phyloP scores from a whole-genome alignment of 179 eudicot species.

The Spinacia oleracea region DNA sequence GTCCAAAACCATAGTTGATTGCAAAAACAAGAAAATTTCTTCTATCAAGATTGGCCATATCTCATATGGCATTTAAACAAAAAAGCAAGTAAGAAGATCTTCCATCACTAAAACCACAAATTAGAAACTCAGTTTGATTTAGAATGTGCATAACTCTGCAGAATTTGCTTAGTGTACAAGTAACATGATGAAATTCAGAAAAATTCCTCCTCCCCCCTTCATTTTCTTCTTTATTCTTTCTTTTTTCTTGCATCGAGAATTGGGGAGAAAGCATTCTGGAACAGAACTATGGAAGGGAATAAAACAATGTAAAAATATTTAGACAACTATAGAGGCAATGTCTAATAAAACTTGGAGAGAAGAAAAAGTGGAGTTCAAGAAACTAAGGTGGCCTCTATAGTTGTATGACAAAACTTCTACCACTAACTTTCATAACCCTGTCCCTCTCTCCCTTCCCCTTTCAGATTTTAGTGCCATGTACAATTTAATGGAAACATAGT shows the following conservation, averaged over 20 bases:
- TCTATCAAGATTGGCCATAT: neutral
- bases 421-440: too few relatives aligned
- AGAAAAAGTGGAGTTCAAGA: too few relatives aligned
- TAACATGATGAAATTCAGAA: neutral
- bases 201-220: neutral
- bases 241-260: neutral
- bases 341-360: too few relatives aligned
- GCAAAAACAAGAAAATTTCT: neutral
- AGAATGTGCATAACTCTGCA: neutral
- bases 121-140: neutral
- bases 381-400: too few relatives aligned
- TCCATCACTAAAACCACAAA: neutral
- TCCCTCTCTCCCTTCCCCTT: too few relatives aligned
- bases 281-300: neutral
- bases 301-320: neutral
- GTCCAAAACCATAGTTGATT: neutral
- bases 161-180: neutral
- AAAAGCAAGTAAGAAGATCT: neutral
- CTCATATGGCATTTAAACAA: neutral
- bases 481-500: too few relatives aligned
- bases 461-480: neutral
- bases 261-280: neutral
- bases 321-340: too few relatives aligned
- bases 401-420: too few relatives aligned
- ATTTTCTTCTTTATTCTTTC: neutral